phyloP scores from a whole-genome alignment of 179 eudicot species.

The Spinacia oleracea region DNA sequence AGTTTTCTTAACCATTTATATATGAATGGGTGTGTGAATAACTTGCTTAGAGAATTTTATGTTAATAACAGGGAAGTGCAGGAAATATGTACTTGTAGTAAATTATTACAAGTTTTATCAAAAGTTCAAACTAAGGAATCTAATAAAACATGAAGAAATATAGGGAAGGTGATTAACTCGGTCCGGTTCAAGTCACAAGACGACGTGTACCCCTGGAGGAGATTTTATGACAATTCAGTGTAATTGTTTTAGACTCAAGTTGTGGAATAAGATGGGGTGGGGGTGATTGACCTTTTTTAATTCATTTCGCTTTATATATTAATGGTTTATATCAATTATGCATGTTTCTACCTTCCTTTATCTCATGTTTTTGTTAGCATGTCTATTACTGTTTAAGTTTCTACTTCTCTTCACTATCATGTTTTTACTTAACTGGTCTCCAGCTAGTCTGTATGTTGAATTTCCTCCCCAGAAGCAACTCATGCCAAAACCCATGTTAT shows the following conservation, averaged over 20 bases:
- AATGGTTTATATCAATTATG: not conserved
- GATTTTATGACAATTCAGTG: not conserved
- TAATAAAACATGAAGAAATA: not conserved
- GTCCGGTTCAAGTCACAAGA: not conserved
- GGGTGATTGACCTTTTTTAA: not conserved
- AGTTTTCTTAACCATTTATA: too few relatives aligned
- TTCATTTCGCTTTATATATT: not conserved
- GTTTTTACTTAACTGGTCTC: not conserved
- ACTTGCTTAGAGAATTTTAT: too few relatives aligned
- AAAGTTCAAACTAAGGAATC: not conserved
- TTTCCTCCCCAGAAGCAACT: not conserved
- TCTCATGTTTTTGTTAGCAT: not conserved
- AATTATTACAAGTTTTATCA: too few relatives aligned
- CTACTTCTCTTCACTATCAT: not conserved
- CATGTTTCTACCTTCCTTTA: not conserved
- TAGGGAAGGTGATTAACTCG: not conserved
- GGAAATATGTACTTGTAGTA: too few relatives aligned
- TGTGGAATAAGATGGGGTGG: not conserved
- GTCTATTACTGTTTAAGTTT: not conserved
- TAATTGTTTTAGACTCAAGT: not conserved
- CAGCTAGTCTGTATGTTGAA: not conserved
- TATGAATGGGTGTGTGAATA: too few relatives aligned
- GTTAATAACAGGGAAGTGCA: too few relatives aligned
- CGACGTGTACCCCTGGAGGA: not conserved
- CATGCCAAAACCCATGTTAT: not conserved